phyloP scores from a whole-genome alignment of 1,284 basidiomycete genomes.

The Malassezia brasiliensis region DNA sequence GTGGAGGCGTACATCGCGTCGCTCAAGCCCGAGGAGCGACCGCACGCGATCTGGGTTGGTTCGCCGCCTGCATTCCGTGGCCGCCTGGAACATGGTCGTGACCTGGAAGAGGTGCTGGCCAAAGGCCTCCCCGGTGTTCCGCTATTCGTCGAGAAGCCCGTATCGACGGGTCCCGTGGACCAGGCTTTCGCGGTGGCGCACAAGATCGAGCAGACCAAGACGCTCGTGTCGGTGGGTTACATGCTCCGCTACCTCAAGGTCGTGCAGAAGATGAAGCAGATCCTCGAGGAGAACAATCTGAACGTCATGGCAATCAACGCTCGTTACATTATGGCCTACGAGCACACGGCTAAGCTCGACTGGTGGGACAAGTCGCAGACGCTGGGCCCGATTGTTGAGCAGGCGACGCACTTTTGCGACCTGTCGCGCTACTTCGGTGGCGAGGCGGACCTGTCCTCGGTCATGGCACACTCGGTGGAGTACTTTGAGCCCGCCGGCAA shows the following conservation, averaged over 20 bases:
- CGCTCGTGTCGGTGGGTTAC: slow-evolving; percentile 81
- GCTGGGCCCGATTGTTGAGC: slow-evolving; percentile 86
- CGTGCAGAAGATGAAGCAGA: slow-evolving; percentile 89
- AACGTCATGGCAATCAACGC: slow-evolving; percentile 96
- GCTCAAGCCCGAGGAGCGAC: slow-evolving; percentile 53
- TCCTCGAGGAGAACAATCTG: slow-evolving; percentile 85
- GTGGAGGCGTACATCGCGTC: slow-evolving; percentile 73
- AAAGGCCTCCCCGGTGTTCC: slow-evolving; percentile 63
- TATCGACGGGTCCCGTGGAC: slow-evolving; percentile 67
- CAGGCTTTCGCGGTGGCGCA: slow-evolving; percentile 49
- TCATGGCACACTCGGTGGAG: slow-evolving; percentile 53
- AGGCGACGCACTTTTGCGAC: slow-evolving; percentile 70
- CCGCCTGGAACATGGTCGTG: slow-evolving; percentile 55
- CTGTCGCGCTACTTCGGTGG: slow-evolving; percentile 95
- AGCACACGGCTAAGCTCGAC: slow-evolving; percentile 64
- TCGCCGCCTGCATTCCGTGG: slow-evolving; percentile 81
- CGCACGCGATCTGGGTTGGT: slow-evolving; percentile 73
- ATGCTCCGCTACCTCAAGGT: slow-evolving; percentile 53
- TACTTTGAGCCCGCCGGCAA: slow-evolving; percentile 58
- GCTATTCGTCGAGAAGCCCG: slow-evolving; percentile 91
- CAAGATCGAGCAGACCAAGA: slow-evolving; percentile 47
- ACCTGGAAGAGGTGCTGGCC: slow-evolving; percentile 81
- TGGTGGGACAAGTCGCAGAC: slow-evolving; percentile 94
- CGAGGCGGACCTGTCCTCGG: slow-evolving; percentile 77
- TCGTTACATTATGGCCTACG: slow-evolving; percentile 85